Base-by-base conservation (phyloP, 768 basidiomycete species). In the Leucocoprinus birnbaumii region DNA sequence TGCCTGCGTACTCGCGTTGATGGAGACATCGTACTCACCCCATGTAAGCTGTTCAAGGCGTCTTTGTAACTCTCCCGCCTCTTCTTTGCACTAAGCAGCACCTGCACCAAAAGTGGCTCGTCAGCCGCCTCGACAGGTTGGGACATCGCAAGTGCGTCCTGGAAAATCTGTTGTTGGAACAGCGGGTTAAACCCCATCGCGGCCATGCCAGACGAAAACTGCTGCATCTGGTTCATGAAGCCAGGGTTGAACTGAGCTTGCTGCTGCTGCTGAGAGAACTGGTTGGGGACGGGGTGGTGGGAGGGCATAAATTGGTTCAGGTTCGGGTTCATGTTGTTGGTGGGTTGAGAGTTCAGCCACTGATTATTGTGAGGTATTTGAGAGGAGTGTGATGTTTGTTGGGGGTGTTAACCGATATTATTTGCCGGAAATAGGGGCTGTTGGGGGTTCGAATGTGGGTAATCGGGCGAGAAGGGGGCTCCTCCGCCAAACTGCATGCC, bases 21-120 rank as follows among this genome's bases (percentile, higher is more conserved):
- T 34, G 25, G 38, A n/a, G 22, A 13, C 34, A 56, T 50, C 49
- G 45, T 13, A 67, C 82, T 60, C 64, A 87, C 87, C 27, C 84
- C 83, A 62, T 89, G 86, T 16, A 89, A 68, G 43, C 73, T 71
- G 57, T 89, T 85, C n/a, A 89, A 65, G 19, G 85, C 85, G 51
- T 80, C 80, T 65, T 80, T 86, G 65, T 84, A 87, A 64, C 79
- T 75, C 64, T 79, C 61, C 63, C 77, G 61, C 64, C 71, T 69
- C 59, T 68, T 66, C 54, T 66, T 67, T 51, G 73, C 71, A 14
- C 69, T 69, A 19, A 77, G 61, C 46, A 83, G 63, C 7, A 79
- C 75, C 59, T 77, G 75, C 11, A 86, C 73, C 19, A 90, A 76
- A 6, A 79, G 64, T 11, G 77, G 75, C 48, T 89, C 86, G 63